These are phyloP conservation scores for Aspergillus caelatus DNA, from an alignment of 2,329 filamentous ascomycete species.

Conservation along the genomic window DNA sequence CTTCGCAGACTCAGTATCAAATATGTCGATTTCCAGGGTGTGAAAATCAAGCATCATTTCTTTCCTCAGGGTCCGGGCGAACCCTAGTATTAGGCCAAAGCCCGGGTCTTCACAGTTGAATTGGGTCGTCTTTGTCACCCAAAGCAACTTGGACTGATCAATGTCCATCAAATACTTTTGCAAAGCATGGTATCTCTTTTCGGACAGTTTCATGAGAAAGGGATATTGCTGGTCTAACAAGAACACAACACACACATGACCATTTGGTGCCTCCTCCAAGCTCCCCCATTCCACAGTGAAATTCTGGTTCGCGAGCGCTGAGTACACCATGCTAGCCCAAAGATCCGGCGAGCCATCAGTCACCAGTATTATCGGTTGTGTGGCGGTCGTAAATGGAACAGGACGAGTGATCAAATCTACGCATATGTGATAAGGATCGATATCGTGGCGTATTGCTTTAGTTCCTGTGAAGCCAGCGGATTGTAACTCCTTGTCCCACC, in stretches of 20 bases:
- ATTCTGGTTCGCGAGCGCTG: not conserved
- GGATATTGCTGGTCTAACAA: not conserved
- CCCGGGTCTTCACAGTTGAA: not conserved
- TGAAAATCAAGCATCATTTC: not conserved
- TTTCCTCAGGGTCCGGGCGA: not conserved
- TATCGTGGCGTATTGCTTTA: not conserved
- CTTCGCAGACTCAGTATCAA: not conserved
- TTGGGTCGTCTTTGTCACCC: not conserved
- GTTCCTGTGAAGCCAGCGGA: not conserved
- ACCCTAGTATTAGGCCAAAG: not conserved
- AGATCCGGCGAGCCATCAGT: not conserved
- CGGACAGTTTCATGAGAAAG: not conserved
- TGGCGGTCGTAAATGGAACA: not conserved
- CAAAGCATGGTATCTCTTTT: not conserved
- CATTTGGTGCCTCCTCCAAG: not conserved
- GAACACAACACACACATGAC: not conserved
- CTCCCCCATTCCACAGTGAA: not conserved
- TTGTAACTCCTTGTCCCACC: not conserved
- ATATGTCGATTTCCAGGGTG: not conserved
- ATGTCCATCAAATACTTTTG: not conserved
- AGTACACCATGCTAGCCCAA: not conserved
- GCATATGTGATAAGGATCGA: not conserved
- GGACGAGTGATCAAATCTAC: not conserved
- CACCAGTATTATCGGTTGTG: not conserved
- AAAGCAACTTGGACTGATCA: not conserved